Evolutionary conservation across 805 yeast genomes (phyloP).

Genomic region (Metschnikowia colocasiae): DNA sequence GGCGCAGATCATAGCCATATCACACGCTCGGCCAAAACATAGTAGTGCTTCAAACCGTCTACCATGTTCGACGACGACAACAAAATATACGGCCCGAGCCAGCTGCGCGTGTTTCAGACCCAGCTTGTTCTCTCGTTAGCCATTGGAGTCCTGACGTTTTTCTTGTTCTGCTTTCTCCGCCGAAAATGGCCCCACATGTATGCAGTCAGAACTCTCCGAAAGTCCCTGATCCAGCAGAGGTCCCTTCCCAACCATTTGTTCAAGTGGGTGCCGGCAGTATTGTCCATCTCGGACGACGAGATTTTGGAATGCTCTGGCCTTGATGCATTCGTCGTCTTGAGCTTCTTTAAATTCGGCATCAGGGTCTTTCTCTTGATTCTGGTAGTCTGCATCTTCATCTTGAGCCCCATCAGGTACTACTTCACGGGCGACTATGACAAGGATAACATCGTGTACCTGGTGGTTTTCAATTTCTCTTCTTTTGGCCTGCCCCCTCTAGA

Average conservation of each 20-base stretch:
- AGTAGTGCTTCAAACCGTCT: background rate
- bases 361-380: constrained; percentile 20
- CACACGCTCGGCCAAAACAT: background rate
- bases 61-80: constrained; percentile 14
- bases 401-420: constrained; percentile 38
- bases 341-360: constrained; percentile 36
- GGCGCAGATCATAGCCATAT: background rate
- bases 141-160: constrained; percentile 45
- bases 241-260: constrained; percentile 38
- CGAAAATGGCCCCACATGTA: constrained; percentile 56
- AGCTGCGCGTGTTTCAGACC: constrained; percentile 56
- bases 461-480: constrained; percentile 6
- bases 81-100: constrained; percentile 40
- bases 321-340: constrained; percentile 35
- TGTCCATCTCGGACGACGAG: constrained; percentile 25
- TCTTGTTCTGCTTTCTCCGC: constrained; percentile 48
- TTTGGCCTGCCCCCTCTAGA: constrained; percentile 23
- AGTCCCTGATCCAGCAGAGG: constrained; percentile 30
- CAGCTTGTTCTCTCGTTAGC: constrained; percentile 49
- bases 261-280: constrained; percentile 25
- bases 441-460: constrained; percentile 27
- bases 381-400: constrained; percentile 25
- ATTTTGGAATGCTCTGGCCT: constrained; percentile 24
- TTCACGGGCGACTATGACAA: constrained; percentile 44
- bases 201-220: constrained; percentile 51